These are phyloP conservation scores for Zygnema circumcarinatum DNA, from an alignment of 139 green algal species.

Conservation along the genomic window DNA sequence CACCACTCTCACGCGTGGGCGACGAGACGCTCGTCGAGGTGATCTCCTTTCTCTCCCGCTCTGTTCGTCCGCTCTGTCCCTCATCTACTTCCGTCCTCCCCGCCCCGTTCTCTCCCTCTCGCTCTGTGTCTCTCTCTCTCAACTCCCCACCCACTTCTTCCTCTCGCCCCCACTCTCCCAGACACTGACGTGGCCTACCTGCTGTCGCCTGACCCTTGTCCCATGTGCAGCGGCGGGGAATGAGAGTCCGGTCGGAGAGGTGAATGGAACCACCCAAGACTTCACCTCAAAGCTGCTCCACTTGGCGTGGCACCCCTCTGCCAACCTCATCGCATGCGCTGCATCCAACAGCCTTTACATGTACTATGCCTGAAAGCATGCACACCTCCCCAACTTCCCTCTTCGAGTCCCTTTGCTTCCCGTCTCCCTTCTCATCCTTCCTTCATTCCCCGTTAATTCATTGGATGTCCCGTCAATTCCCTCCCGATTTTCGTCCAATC, in stretches of 20 bases:
- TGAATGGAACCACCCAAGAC: slow-evolving; percentile 66
- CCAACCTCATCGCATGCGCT: slow-evolving; percentile 88
- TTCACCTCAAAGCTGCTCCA: slow-evolving; percentile 91
- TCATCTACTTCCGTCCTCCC: too few relatives aligned
- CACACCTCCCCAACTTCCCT: too few relatives aligned
- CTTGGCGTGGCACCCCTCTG: slow-evolving; percentile 92
- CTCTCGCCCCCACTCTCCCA: too few relatives aligned
- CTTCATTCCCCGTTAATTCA: too few relatives aligned
- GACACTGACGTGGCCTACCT: too few relatives aligned
- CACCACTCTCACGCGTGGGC: slow-evolving; percentile 13
- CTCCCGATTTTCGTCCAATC: too few relatives aligned
- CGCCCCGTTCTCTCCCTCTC: background rate
- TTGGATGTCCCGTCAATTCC: too few relatives aligned
- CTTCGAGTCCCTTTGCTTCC: too few relatives aligned
- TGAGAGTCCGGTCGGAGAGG: slow-evolving; percentile 20
- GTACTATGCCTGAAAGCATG: slow-evolving; percentile 67
- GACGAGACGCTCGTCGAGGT: slow-evolving; percentile 10
- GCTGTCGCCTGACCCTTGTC: too few relatives aligned
- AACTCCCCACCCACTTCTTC: background rate
- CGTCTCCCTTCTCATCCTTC: too few relatives aligned
- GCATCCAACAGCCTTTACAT: slow-evolving; percentile 94
- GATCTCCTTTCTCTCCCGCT: too few relatives aligned
- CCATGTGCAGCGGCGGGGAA: slow-evolving; percentile 8
- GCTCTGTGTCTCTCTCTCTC: background rate
- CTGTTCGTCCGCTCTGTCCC: too few relatives aligned